Base-by-base conservation (phyloP, 2,329 filamentous ascomycete species). In the Phyllosticta capitalensis region DNA sequence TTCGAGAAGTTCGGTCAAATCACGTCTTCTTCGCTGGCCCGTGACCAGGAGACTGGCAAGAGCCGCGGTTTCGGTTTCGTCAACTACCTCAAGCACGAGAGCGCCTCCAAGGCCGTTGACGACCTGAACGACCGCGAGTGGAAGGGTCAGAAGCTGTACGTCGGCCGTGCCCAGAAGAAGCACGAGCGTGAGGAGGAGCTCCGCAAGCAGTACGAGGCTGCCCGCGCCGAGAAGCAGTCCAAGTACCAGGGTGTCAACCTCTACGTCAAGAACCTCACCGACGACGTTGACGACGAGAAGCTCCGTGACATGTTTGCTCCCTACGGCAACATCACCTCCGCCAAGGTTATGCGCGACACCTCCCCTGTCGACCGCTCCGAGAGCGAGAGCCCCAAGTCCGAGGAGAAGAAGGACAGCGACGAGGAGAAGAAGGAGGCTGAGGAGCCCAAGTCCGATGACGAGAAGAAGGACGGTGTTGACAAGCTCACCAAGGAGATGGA, bases 161-260 rank as follows among this genome's bases (percentile, higher is more conserved):
- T 99, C 67, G 94, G 94, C 67, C 92, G 94, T 75, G 94, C 94
- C 61, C 94, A 97, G 83, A 99, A 99, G 89, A 99, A 99, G 84
- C 94, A 97, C 75, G 94, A 99, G 82, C 94, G 94, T 71, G 94
- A 99, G 81, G 94, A 99, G 80, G 94, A 99, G 79, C 87, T 99
- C 63, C 92, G 94, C 80, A 95, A 90, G 83, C 95, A 96, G 72
- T 97, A 99, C 77, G 94, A 99, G 79, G 92, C 92, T 71, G 91
- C 91, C 69, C 92, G 94, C 70, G 83, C 95, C 69, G 94, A 99
- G 84, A 99, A 99, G 83, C 92, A 91, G 75, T 95, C 85, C 81
- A 99, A 99, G 82, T 99, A 99, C 79, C 91, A 96, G 80, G 94
- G 94, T 67, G 94, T 99, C 76, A 99, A 99, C 81, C 84, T 99